These are phyloP conservation scores for Daldinia decipiens DNA, from an alignment of 495 filamentous ascomycete genomes.

Conservation along the genomic window DNA sequence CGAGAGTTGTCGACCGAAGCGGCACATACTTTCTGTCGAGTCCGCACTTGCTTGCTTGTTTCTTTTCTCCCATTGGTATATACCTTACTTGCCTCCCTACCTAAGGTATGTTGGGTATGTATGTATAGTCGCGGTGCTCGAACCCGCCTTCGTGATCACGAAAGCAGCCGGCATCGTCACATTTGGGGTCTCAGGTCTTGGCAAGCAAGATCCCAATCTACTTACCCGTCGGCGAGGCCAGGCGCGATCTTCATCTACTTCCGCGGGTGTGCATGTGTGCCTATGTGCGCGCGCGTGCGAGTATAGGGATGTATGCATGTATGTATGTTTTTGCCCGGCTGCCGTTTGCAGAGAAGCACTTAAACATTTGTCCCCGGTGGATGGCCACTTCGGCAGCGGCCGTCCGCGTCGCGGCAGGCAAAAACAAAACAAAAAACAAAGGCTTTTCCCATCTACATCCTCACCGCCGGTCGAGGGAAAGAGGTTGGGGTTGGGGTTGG, in stretches of 20 bases:
- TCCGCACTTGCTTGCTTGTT: not conserved
- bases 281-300: too few species aligned
- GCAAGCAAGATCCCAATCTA: conserved; percentile 20
- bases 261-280: not conserved
- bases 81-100: too few species aligned
- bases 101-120: not conserved
- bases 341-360: conserved; percentile 27
- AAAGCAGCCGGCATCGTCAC: conserved; percentile 7
- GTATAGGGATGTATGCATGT: not conserved
- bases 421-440: conserved; percentile 8
- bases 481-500: not conserved
- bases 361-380: conserved; percentile 20
- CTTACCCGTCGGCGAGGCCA: conserved; percentile 14
- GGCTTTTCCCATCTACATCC: not conserved
- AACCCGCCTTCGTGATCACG: conserved; percentile 20
- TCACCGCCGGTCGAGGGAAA: conserved; percentile 17
- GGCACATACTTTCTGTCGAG: not conserved
- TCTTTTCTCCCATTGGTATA: conserved; percentile 3
- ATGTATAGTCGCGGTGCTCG: conserved; percentile 6
- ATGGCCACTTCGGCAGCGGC: conserved; percentile 40
- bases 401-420: conserved; percentile 37
- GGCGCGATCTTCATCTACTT: conserved; percentile 6
- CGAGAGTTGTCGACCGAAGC: conserved; percentile 16
- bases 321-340: conserved; percentile 5
- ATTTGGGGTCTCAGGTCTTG: conserved; percentile 26